phyloP scores from a whole-genome alignment of 108 stramenopile genomes.

The Pseudonitzschia pungens region DNA sequence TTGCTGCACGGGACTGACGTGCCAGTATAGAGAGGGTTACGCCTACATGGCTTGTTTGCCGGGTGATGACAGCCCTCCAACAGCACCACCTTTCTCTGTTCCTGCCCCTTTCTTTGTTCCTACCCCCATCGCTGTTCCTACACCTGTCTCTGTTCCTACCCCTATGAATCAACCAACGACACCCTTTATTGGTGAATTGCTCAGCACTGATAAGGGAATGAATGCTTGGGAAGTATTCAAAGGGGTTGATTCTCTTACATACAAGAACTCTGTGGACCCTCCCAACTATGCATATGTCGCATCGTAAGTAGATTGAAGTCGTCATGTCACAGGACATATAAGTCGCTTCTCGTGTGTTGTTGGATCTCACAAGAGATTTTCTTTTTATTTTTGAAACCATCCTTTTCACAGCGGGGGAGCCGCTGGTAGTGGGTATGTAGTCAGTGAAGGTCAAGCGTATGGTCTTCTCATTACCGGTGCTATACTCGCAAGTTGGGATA shows the following conservation, averaged over 20 bases:
- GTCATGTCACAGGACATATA: too few species aligned
- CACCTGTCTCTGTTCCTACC: constrained; percentile 6
- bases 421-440: constrained; percentile 22
- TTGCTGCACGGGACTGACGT: constrained; percentile 19
- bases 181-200: neutral
- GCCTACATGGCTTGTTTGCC: neutral
- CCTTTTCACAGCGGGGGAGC: constrained; percentile 24
- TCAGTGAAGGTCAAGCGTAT: constrained; percentile 20
- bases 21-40: neutral
- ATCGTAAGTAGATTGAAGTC: constrained; percentile 8
- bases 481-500: constrained; percentile 25
- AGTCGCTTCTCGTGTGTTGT: too few species aligned
- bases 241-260: constrained; percentile 12
- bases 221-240: constrained; percentile 24
- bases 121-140: neutral
- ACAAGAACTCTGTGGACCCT: constrained; percentile 15
- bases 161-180: neutral
- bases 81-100: neutral
- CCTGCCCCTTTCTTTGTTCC: neutral
- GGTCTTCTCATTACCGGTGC: constrained; percentile 26
- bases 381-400: neutral
- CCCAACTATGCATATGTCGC: constrained; percentile 16
- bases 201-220: constrained; percentile 17
- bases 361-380: neutral
- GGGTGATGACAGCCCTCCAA: neutral